Evolutionary conservation across 192 early-diverging fungal genomes (phyloP), one percentile per base, ranked within the genome.

Genomic region (Dimargaris cristalligena): DNA sequence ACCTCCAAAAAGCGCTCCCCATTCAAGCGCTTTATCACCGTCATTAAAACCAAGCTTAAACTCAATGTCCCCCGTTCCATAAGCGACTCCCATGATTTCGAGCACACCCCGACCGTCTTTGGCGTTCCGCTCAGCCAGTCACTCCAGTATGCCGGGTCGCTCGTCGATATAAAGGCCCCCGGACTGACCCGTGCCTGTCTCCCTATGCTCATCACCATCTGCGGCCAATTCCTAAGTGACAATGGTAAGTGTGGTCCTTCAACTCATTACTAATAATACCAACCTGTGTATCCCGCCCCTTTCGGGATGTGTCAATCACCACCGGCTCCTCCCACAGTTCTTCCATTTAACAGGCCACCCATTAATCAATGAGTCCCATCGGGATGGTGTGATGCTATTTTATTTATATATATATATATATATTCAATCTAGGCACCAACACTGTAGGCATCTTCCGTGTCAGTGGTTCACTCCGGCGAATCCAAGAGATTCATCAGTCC

Each of bases 401-500:
- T 59, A 35, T 22, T 22, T 49, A 13, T 22, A 54, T 13, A n/a
- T 18, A 16, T 20, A 9, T 28, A 33, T 13, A 10, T 22, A 45
- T 29, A 14, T 33, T 51, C 22, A n/a, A 22, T 55, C 18, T 60
- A 81, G 77, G 68, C 0, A 71, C 67, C 16, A 65, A 77, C 62
- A 80, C 78, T 1, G 71, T 77, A 70, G 87, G 87, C 22, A 84
- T 86, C 23, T 89, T 89, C 68, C 78, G 87, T 14, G 70, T 86
- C 20, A 81, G 77, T 41, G 87, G 84, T 49, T 84, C 81, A 48
- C 79, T 83, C 45, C 83, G 82, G 65, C 78, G 86, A 25, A 79
- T 86, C 45, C 74, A 82, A 59, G 66, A 75, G 63, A 68, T 89
- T 38, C 80, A 89, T 62, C 63, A 74, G 33, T 66, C 74, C 35